These are phyloP conservation scores for Diaporthe sp. DNA, from an alignment of 2,329 filamentous ascomycete species.

Conservation along the genomic window DNA sequence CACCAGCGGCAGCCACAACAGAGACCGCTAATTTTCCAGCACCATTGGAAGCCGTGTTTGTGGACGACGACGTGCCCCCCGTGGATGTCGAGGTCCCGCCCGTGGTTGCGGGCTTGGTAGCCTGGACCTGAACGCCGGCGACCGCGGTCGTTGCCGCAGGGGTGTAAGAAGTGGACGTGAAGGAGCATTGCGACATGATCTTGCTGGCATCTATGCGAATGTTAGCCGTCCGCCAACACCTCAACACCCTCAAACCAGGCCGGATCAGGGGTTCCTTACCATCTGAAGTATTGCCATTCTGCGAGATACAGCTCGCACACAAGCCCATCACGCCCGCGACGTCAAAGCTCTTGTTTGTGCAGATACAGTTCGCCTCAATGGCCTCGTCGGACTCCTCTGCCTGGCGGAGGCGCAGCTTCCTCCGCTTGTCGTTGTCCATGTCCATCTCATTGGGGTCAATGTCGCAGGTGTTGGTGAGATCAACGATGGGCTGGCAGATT, in stretches of 20 bases:
- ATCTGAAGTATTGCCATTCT: neutral
- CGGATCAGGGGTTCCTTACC: neutral
- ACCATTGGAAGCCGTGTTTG: neutral
- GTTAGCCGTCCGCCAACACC: neutral
- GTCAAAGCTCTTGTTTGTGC: constrained; percentile 4
- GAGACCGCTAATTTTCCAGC: neutral
- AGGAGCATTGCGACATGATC: constrained; percentile 9
- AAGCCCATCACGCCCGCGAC: neutral
- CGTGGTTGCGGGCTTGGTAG: neutral
- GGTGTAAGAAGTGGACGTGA: neutral
- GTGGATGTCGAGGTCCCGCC: neutral
- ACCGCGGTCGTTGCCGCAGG: neutral
- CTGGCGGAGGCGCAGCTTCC: neutral
- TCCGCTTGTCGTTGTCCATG: neutral
- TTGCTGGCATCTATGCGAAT: neutral
- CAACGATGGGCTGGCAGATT: constrained; percentile 2
- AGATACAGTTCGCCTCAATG: neutral
- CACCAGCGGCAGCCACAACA: neutral
- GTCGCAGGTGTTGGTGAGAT: constrained; percentile 3
- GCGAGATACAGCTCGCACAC: neutral
- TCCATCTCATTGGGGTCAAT: neutral
- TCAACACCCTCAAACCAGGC: too few species aligned
- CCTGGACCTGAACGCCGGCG: neutral
- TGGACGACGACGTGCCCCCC: neutral
- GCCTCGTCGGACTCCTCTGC: neutral